Base-by-base conservation (phyloP, 129 eudicot genomes). In the Mikania micrantha region DNA sequence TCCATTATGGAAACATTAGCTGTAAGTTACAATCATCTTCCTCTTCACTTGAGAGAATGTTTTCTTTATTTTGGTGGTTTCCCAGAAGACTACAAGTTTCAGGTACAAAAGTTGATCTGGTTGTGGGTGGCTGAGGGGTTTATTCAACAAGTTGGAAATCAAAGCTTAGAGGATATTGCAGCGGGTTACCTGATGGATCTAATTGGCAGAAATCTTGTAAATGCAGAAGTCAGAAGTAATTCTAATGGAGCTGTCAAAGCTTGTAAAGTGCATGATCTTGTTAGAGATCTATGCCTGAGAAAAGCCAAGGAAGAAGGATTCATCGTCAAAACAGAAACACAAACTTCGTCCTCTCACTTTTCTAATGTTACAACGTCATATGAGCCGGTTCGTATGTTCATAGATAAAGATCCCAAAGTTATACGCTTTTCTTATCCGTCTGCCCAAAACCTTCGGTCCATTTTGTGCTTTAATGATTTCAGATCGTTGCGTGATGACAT, bases 51-150 rank as follows among this genome's bases (percentile, higher is more conserved):
- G 73, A 74, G 38, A 65, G 48, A 41, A 0, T 65, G 67, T 57
- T 74, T 74, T 41, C 73, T 74, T 6, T 74, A 64, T 22, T 5
- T 74, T 13, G 78, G 66, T 10, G 66, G 59, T 24, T 74, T 65
- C 48, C 72, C 59, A 20, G 36, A 39, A 49, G 70, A 39, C 20
- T 31, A 4, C 0, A 21, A 1, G 16, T 20, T 75, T 28, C 24
- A 2, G 0, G 58, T 38, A 8, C 5, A 8, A 9, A 27, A 17
- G 13, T 27, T 80, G 67, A 57, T 64, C 3, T 2, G 56, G 60
- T 36, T 80, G 27, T 80, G 84, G 84, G 22, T 75, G 24, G 84
- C 81, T 0, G 84, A 75, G 70, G 78, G 78, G 21, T 66, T 74
- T 65, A 65, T 74, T 15, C 45, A 56, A 52, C 11, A 39, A 27